A percentile compares a stretch with the other conserved stretches of the same genome.
Conservation (phyloP, 176 grass and related monocot species). For the Cocos nucifera region DNA sequence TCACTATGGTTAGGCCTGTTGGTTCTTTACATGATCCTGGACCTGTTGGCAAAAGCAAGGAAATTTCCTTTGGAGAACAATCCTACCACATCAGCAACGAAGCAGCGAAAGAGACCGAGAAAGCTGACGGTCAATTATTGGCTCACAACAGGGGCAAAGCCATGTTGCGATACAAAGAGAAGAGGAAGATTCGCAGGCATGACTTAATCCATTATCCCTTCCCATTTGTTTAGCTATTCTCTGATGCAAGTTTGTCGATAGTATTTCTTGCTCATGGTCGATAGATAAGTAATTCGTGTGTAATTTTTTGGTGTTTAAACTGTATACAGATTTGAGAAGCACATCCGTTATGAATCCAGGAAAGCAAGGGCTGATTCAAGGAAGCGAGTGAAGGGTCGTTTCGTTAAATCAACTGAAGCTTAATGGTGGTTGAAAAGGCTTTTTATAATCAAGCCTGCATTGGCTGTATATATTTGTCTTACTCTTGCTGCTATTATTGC, state of each 20-base stretch:
- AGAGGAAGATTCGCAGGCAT: conserved; percentile 79
- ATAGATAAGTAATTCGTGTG: neutral
- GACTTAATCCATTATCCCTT: neutral
- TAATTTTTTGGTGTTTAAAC: neutral
- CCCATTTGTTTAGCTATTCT: conserved; percentile 2
- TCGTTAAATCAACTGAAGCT: neutral
- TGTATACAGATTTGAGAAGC: neutral
- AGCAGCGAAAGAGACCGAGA: conserved; percentile 23
- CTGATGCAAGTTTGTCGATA: neutral
- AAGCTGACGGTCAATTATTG: conserved; percentile 46
- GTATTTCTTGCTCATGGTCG: no score
- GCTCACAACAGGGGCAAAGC: conserved; percentile 78
- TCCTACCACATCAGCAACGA: conserved; percentile 16
- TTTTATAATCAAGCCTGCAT: neutral
- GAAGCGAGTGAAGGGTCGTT: neutral
- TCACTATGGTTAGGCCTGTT: conserved; percentile 20
- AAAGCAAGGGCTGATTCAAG: neutral
- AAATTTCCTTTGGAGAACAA: conserved; percentile 64
- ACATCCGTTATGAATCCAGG: neutral
- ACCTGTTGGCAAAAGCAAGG: conserved; percentile 20
- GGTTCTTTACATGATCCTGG: conserved; percentile 28
- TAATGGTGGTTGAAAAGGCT: neutral
- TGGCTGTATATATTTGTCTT: neutral
- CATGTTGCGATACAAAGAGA: conserved; percentile 85
- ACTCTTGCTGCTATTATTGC: no score